phyloP scores from a whole-genome alignment of 192 early-diverging fungal species.

The Linnemannia exigua region DNA sequence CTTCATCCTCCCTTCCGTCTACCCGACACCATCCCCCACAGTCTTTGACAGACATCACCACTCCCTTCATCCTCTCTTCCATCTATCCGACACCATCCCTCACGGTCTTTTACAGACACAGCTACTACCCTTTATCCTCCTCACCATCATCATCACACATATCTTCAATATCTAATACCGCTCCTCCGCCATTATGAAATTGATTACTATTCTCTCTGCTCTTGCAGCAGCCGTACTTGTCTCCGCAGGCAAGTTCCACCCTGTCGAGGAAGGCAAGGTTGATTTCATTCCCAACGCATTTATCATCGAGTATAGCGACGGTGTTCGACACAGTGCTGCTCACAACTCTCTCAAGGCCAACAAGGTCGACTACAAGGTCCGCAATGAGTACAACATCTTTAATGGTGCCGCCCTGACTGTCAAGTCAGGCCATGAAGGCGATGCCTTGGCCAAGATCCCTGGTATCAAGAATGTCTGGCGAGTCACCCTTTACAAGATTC shows the following conservation, averaged over 20 bases:
- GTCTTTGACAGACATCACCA: neutral
- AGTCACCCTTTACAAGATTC: conserved; percentile 1
- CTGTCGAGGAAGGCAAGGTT: neutral
- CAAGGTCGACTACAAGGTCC: conserved; percentile 29
- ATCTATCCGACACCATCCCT: too few species aligned
- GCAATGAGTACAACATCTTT: conserved; percentile 20
- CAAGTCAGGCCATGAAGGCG: conserved; percentile 17
- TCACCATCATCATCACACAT: neutral
- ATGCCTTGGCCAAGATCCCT: conserved; percentile 15
- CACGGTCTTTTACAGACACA: conserved; percentile 21
- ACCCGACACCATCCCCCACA: conserved; percentile 16
- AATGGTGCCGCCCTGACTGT: conserved; percentile 18
- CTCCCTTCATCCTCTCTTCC: too few species aligned
- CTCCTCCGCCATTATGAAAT: conserved; percentile 19
- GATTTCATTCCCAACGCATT: conserved; percentile 13
- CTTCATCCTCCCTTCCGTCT: conserved; percentile 21
- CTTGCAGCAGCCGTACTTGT: conserved; percentile 14
- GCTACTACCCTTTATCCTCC: neutral
- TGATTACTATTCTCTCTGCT: conserved; percentile 7
- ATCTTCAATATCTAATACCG: conserved; percentile 8
- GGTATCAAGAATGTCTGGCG: conserved; percentile 32
- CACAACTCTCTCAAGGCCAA: conserved; percentile 8
- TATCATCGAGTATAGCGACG: conserved; percentile 20
- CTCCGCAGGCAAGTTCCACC: conserved; percentile 28
- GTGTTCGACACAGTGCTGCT: neutral